These are phyloP conservation scores for Fusarium ramigenum DNA, from an alignment of 2,329 filamentous ascomycete genomes.

Conservation along the genomic window DNA sequence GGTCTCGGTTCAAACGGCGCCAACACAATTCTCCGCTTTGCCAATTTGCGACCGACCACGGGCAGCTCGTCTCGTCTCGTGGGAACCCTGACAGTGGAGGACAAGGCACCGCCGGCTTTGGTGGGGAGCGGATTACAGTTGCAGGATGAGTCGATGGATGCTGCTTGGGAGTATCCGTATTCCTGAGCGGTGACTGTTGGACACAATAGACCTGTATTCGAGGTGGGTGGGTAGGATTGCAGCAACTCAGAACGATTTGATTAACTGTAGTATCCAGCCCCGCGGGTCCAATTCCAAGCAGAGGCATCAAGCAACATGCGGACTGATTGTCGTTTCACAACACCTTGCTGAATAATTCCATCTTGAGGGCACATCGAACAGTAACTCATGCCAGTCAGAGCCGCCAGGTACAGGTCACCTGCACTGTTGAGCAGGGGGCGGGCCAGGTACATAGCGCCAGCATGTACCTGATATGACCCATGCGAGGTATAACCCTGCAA, in stretches of 20 bases:
- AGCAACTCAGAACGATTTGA: conserved; percentile 6
- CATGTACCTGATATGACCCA: conserved; percentile 43
- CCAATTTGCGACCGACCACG: conserved; percentile 26
- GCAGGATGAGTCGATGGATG: conserved; percentile 20
- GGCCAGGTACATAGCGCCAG: conserved; percentile 48
- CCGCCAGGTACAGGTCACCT: conserved; percentile 53
- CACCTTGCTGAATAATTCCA: conserved; percentile 32
- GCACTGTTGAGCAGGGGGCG: conserved; percentile 46
- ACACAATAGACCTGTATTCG: neutral
- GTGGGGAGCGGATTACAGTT: conserved; percentile 21
- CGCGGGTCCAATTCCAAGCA: conserved; percentile 21
- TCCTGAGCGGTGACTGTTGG: conserved; percentile 31
- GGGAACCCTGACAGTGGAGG: conserved; percentile 9
- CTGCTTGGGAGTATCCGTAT: conserved; percentile 22
- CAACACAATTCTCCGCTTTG: conserved; percentile 33
- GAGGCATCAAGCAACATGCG: conserved; percentile 6
- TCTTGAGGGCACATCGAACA: conserved; percentile 9
- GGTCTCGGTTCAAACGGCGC: conserved; percentile 19
- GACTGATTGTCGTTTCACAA: conserved; percentile 18
- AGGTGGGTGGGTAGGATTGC: conserved; percentile 22
- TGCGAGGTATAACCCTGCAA: conserved; percentile 38
- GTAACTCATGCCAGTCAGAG: conserved; percentile 34
- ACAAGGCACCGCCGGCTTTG: conserved; percentile 23
- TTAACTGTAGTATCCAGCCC: conserved; percentile 20
- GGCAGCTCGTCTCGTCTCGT: conserved; percentile 1